These are phyloP conservation scores for Anaeromyces robustus DNA, from an alignment of 192 early-diverging fungal species.

Conservation along the genomic window DNA sequence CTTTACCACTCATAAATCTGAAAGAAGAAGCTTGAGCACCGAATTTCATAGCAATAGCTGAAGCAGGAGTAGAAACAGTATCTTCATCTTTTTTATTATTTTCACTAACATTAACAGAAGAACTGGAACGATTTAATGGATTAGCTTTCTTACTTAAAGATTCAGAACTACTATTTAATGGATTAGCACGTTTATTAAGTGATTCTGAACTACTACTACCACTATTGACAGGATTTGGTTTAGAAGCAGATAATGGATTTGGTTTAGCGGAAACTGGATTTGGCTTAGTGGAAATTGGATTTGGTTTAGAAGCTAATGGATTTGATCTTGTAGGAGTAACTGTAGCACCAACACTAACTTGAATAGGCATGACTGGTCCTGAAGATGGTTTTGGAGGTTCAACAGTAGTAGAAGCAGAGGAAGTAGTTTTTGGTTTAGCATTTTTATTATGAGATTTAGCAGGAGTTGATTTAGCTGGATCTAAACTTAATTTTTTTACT, in stretches of 20 bases:
- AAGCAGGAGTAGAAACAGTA: not conserved
- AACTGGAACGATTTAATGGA: not conserved
- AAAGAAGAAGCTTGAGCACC: not conserved
- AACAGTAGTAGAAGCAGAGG: not conserved
- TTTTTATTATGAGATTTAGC: not conserved
- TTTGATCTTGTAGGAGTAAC: no score
- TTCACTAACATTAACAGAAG: not conserved
- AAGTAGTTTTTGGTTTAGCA: not conserved
- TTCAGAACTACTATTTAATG: not conserved
- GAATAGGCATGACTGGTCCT: not conserved
- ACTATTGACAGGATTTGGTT: not conserved
- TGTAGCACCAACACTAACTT: not conserved
- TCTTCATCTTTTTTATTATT: not conserved
- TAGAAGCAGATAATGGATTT: not conserved
- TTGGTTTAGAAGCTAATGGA: not conserved
- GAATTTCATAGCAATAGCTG: not conserved
- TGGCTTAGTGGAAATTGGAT: not conserved
- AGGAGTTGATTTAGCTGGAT: not conserved
- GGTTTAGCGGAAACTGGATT: not conserved
- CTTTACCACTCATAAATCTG: not conserved
- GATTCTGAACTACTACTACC: not conserved
- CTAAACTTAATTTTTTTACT: not conserved
- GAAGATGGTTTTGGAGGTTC: not conserved
- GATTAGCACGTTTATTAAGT: not conserved
- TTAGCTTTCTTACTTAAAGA: not conserved